These are phyloP conservation scores for Metschnikowia sp. DNA, from an alignment of 805 yeast species.

Conservation along the genomic window DNA sequence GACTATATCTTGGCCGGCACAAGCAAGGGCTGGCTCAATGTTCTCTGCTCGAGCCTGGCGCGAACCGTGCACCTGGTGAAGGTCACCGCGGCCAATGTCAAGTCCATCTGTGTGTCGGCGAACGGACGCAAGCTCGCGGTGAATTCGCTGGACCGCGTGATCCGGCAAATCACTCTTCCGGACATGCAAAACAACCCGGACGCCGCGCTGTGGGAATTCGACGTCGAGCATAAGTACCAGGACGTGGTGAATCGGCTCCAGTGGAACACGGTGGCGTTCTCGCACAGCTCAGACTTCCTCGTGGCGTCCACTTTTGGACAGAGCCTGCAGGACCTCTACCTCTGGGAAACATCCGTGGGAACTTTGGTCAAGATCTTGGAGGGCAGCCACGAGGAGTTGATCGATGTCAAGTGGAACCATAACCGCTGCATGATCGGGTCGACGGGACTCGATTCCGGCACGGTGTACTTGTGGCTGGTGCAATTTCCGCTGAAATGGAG, in stretches of 20 bases:
- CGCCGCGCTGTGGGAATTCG: constrained; percentile 46
- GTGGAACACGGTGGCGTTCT: constrained; percentile 80
- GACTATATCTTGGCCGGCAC: constrained; percentile 69
- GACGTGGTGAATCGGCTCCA: constrained; percentile 85
- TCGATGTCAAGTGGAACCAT: constrained; percentile 85
- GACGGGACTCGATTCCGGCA: constrained; percentile 82
- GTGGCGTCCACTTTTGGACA: constrained; percentile 83
- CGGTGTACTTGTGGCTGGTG: constrained; percentile 77
- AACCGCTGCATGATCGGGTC: constrained; percentile 71
- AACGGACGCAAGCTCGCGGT: constrained; percentile 62
- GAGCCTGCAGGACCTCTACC: constrained; percentile 81
- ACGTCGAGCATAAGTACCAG: constrained; percentile 77
- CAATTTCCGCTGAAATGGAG: constrained; percentile 91
- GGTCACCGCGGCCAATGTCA: constrained; percentile 68
- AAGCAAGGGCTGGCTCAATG: constrained; percentile 70
- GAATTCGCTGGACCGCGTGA: constrained; percentile 74
- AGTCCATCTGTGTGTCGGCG: constrained; percentile 57
- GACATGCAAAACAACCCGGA: constrained; percentile 35
- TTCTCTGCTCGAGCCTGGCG: constrained; percentile 32
- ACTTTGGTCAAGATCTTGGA: constrained; percentile 85
- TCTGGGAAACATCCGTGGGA: constrained; percentile 91
- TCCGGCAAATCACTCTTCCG: constrained; percentile 57
- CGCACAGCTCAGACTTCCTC: constrained; percentile 74
- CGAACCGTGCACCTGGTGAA: constrained; percentile 47
- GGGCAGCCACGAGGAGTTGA: constrained; percentile 85